phyloP scores from a whole-genome alignment of 2,329 filamentous ascomycete genomes.

The Aspergillus pseudoglaucus region DNA sequence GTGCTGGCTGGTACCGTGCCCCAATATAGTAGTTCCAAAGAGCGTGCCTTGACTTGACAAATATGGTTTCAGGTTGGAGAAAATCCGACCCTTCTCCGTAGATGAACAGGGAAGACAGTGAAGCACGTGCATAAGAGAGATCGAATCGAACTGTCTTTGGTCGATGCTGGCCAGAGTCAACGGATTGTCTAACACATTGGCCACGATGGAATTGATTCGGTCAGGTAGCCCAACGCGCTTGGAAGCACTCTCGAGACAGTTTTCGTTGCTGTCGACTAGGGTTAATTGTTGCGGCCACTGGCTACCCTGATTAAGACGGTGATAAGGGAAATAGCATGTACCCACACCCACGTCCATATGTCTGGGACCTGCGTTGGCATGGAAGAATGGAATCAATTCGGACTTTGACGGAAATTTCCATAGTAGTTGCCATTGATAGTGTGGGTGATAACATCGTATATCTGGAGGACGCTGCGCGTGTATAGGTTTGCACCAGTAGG shows the following conservation, averaged over 20 bases:
- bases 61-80: constrained; percentile 25
- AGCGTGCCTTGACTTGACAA: constrained; percentile 32
- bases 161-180: constrained; percentile 12
- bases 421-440: constrained; percentile 12
- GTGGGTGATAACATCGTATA: neutral
- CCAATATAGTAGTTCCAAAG: constrained; percentile 35
- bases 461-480: neutral
- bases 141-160: constrained; percentile 33
- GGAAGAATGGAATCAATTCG: constrained; percentile 19
- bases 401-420: constrained; percentile 20
- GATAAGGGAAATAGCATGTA: constrained; percentile 20
- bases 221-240: neutral
- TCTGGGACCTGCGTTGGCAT: constrained; percentile 9
- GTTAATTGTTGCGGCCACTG: constrained; percentile 1
- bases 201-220: neutral
- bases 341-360: constrained; percentile 26
- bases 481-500: neutral
- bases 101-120: constrained; percentile 36
- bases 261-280: constrained; percentile 24
- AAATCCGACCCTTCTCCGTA: constrained; percentile 23
- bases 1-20: constrained; percentile 18
- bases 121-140: constrained; percentile 40
- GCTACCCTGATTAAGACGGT: neutral
- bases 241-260: constrained; percentile 11
- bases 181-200: constrained; percentile 20